Conservation (phyloP, 805 yeast genomes). For the Candida easanensis region DNA sequence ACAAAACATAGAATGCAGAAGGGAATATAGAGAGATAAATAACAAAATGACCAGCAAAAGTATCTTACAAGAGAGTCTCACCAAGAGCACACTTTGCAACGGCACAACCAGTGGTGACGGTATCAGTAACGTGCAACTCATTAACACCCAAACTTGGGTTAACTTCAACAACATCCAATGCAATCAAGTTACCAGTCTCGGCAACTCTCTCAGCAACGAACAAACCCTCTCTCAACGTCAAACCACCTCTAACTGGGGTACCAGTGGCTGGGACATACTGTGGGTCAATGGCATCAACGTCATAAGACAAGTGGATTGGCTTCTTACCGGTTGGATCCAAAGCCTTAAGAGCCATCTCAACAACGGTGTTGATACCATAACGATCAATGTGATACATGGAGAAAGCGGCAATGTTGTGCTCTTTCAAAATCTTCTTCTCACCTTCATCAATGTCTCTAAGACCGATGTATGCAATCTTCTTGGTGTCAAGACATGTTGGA, state of each 20-base stretch:
- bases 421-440: slow-evolving; percentile 71
- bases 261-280: slow-evolving; percentile 95
- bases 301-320: slow-evolving; percentile 90
- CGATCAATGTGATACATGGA: slow-evolving; percentile 96
- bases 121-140: slow-evolving; percentile 73
- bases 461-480: slow-evolving; percentile 87
- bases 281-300: slow-evolving; percentile 97
- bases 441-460: slow-evolving; percentile 89
- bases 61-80: slow-evolving; percentile 56
- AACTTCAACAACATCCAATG: slow-evolving; percentile 90
- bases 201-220: slow-evolving; percentile 91
- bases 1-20: no score
- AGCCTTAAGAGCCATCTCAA: slow-evolving; percentile 82
- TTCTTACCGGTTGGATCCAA: slow-evolving; percentile 65
- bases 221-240: slow-evolving; percentile 90
- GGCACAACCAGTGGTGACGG: slow-evolving; percentile 87
- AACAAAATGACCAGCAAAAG: neutral
- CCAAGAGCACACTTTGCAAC: slow-evolving; percentile 93
- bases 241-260: slow-evolving; percentile 95
- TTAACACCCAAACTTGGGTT: slow-evolving; percentile 85
- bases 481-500: slow-evolving; percentile 59
- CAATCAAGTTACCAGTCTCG: slow-evolving; percentile 80
- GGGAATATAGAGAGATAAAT: neutral
- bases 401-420: slow-evolving; percentile 75
- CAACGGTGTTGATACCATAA: slow-evolving; percentile 86